Base-by-base conservation (phyloP, 352 stramenopile species). In the Achlya hypogyna region DNA sequence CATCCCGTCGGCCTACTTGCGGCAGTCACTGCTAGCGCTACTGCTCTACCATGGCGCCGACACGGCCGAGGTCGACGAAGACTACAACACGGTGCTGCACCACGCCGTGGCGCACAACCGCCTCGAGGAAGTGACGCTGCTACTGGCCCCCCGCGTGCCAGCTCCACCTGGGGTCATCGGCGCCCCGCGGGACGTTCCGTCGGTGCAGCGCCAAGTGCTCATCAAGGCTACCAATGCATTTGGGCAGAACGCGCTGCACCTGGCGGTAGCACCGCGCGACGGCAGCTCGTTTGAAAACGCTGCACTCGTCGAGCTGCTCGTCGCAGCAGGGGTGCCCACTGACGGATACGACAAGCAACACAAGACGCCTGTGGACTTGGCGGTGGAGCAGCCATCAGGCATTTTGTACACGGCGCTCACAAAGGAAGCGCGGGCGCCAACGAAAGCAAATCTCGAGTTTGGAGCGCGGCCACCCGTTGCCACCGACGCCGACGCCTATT, bases 241-340 rank as follows among this genome's bases (percentile, higher is more conserved):
- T 9, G 80, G 82, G 0, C 70, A 85, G 52, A 86, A 79, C 0
- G 75, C 73, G 0, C 65, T 88, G 29, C 84, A 91, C 53, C 69
- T 87, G 28, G 80, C 77, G n/a, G 74, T 92, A 6, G 75, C 84
- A 35, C 78, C 84, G 16, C 68, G 81, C 8, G 62, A 71, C 25
- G 86, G 82, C 38, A 80, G 78, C 1, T 90, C 84, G 0, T 88
- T 81, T 68, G 84, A 92, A 59, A 92, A 89, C 51, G 74, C 71
- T 0, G 34, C 58, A 10, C 65, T 92, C 6, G 45, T 89, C 28
- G 59, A 77, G 10, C 66, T 88, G 18, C 67, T 92, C 0, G 35
- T 89, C 10, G 63, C 74, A 9, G 71, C 67, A 18, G 80, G 81
- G 25, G 80, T 74, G 1, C 74, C 63, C 27, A 34, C 88, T 5